Conservation (phyloP, 2,329 filamentous ascomycete species). For the Xenosphaeropsis pyriputrescens region DNA sequence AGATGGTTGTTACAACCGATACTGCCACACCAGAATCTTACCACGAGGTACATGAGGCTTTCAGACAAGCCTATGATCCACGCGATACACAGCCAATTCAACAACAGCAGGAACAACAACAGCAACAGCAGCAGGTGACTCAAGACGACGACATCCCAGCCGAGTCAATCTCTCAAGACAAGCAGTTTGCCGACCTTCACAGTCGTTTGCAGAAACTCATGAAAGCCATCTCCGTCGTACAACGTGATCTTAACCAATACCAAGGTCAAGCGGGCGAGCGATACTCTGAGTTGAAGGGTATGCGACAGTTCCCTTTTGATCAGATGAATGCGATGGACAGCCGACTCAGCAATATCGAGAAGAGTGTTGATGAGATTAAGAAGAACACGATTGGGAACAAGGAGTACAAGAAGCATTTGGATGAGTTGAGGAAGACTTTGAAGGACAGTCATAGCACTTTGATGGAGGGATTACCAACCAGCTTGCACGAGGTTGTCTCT, state of each 20-base stretch:
- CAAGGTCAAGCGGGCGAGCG: conserved; percentile 37
- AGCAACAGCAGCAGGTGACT: conserved; percentile 19
- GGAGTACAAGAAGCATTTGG: neutral
- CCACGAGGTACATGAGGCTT: conserved; percentile 11
- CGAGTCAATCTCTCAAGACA: conserved; percentile 26
- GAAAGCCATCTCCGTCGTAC: conserved; percentile 51
- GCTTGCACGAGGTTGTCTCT: neutral
- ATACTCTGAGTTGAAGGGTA: conserved; percentile 19
- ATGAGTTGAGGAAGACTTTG: conserved; percentile 1
- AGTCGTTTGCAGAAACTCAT: conserved; percentile 63
- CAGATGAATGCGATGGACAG: conserved; percentile 1
- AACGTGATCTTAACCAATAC: conserved; percentile 36
- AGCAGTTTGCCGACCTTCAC: conserved; percentile 74
- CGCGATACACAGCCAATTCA: conserved; percentile 13
- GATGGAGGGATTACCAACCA: conserved; percentile 1
- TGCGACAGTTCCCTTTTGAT: neutral
- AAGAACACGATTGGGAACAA: neutral
- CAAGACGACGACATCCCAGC: conserved; percentile 16
- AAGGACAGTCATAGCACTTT: conserved; percentile 1
- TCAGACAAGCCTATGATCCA: conserved; percentile 1
- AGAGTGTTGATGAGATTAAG: neutral
- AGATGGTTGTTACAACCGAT: conserved; percentile 59
- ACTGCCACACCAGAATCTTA: conserved; percentile 17
- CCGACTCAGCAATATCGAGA: conserved; percentile 1
- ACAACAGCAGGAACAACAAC: conserved; percentile 13